These are phyloP conservation scores for Trichophaea hybrida DNA, from an alignment of 2,329 filamentous ascomycete genomes.

Conservation along the genomic window DNA sequence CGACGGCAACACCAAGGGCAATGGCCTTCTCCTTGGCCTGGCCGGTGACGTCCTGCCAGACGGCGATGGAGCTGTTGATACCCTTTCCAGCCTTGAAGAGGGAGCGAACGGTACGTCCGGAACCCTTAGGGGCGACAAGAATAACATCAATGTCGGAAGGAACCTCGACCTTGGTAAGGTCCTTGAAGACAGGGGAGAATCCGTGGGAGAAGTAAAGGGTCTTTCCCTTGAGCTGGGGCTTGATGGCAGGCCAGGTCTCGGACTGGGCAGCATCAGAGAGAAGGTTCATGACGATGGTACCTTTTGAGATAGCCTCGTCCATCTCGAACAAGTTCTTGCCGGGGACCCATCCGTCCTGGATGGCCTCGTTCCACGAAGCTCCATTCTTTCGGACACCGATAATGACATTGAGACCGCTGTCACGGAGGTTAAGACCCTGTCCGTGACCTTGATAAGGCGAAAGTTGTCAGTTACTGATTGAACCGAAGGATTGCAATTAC, in stretches of 20 bases:
- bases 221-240: slow-evolving; percentile 99
- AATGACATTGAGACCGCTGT: slow-evolving; percentile 99
- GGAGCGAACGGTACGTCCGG: slow-evolving; percentile 92
- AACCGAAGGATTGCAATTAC: background rate
- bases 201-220: slow-evolving; percentile 99
- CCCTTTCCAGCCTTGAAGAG: slow-evolving; percentile 98
- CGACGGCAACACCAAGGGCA: slow-evolving; percentile 91
- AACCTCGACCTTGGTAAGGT: slow-evolving; percentile 96
- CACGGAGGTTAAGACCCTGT: slow-evolving; percentile 97
- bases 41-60: slow-evolving; percentile 96
- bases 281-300: slow-evolving; percentile 98
- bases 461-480: background rate
- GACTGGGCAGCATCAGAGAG: slow-evolving; percentile 94
- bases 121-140: slow-evolving; percentile 97
- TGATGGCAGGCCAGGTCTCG: slow-evolving; percentile 97
- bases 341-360: slow-evolving; percentile 93
- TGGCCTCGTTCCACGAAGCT: slow-evolving; percentile 93
- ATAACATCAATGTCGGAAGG: slow-evolving; percentile 95
- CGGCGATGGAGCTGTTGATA: slow-evolving; percentile 98
- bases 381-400: slow-evolving; percentile 97
- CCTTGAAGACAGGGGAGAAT: slow-evolving; percentile 99
- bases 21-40: slow-evolving; percentile 97
- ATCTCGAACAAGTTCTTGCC: slow-evolving; percentile 99
- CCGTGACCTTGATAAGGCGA: slow-evolving; percentile 56
- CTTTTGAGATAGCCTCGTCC: slow-evolving; percentile 83